A percentile compares a stretch with the other conserved stretches of the same genome.
Evolutionary conservation across 495 filamentous ascomycete genomes (phyloP).

Genomic region (Penicillium psychrofluorescens): DNA sequence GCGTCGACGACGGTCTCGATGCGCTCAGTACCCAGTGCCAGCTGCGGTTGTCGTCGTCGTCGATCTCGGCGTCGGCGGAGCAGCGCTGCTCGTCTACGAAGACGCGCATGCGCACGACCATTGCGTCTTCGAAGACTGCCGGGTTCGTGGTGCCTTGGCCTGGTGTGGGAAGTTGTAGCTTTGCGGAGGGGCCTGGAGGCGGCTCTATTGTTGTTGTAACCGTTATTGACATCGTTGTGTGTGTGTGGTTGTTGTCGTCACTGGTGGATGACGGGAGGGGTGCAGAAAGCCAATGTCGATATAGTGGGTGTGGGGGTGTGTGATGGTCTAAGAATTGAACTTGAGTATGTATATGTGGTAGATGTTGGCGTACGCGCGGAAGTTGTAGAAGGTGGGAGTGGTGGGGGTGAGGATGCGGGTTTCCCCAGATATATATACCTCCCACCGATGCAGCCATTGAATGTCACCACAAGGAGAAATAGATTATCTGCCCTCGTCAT

Average conservation of each 20-base stretch:
- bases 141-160: constrained; percentile 34
- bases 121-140: constrained; percentile 63
- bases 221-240: constrained; percentile 1
- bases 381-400: too few relatives aligned
- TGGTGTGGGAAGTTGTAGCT: constrained; percentile 15
- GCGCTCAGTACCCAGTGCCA: constrained; percentile 78
- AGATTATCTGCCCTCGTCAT: too few relatives aligned
- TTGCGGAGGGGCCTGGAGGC: constrained; percentile 12
- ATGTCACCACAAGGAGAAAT: too few relatives aligned
- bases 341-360: too few relatives aligned
- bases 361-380: too few relatives aligned
- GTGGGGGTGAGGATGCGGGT: too few relatives aligned
- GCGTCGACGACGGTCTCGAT: not conserved
- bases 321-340: too few relatives aligned
- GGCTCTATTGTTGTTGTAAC: constrained; percentile 17
- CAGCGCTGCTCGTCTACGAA: constrained; percentile 72
- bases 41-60: constrained; percentile 67
- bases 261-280: too few relatives aligned
- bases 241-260: not conserved
- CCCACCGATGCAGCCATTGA: too few relatives aligned
- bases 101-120: constrained; percentile 68
- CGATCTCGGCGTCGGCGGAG: constrained; percentile 62
- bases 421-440: too few relatives aligned
- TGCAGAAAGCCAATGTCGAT: too few relatives aligned
- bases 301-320: too few relatives aligned